phyloP scores from a whole-genome alignment of 2,329 filamentous ascomycete species.

The Penicillium sp. region DNA sequence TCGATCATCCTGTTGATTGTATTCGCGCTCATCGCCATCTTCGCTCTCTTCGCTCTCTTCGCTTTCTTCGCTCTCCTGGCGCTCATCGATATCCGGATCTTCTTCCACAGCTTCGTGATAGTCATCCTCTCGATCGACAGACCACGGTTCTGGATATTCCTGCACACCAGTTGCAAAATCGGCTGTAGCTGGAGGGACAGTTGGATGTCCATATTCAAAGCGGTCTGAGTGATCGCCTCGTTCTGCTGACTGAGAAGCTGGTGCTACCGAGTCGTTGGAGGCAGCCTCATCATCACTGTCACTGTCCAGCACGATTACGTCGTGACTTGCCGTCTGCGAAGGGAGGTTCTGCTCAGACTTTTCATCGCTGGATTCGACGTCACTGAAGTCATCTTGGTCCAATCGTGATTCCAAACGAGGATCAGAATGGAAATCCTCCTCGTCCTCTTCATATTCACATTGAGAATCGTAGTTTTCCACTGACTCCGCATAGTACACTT shows the following conservation, averaged over 20 bases:
- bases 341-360: constrained; percentile 4
- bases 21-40: not conserved
- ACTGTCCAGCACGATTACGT: constrained; percentile 44
- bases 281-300: constrained; percentile 41
- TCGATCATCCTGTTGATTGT: not conserved
- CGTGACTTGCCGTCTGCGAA: constrained; percentile 18
- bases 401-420: not conserved
- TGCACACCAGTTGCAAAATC: not conserved
- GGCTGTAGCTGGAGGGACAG: not conserved
- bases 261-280: constrained; percentile 3
- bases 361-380: constrained; percentile 15
- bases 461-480: constrained; percentile 5
- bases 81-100: not conserved
- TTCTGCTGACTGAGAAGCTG: not conserved
- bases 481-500: constrained; percentile 3
- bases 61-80: constrained; percentile 1
- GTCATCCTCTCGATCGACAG: constrained; percentile 1
- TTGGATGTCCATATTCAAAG: not conserved
- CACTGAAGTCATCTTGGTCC: constrained; percentile 10
- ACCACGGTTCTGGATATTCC: constrained; percentile 1
- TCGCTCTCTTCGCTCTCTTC: not conserved
- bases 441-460: constrained; percentile 13
- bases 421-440: constrained; percentile 11
- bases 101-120: not conserved
- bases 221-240: not conserved